phyloP scores from a whole-genome alignment of 208 protist species.

The Crithidia bombi region DNA sequence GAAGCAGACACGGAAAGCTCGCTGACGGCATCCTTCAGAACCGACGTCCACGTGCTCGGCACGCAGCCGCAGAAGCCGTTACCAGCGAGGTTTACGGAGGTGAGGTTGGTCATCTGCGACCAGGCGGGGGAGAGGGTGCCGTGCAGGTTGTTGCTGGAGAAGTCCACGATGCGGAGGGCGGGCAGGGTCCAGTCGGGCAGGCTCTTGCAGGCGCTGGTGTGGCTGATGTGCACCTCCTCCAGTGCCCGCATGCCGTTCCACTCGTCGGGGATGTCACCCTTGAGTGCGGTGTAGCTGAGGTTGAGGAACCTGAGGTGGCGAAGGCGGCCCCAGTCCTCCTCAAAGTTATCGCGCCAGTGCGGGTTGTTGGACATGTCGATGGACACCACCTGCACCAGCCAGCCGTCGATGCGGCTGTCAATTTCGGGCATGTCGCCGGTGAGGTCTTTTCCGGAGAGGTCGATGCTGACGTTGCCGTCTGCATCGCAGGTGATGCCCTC shows the following conservation, averaged over 20 bases:
- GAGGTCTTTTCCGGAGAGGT: conserved; percentile 20
- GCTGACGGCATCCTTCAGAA: conserved; percentile 18
- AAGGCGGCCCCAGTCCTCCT: background rate
- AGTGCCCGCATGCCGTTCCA: background rate
- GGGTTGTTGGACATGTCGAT: conserved; percentile 24
- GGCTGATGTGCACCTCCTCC: background rate
- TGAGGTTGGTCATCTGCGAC: conserved; percentile 1
- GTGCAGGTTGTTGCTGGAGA: conserved; percentile 2
- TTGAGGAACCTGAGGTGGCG: background rate
- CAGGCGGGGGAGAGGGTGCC: background rate
- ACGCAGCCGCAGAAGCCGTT: conserved; percentile 19
- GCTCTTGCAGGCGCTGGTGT: background rate
- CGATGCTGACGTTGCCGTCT: conserved; percentile 9
- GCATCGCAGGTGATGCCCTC: conserved; percentile 13
- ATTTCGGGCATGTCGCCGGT: conserved; percentile 8
- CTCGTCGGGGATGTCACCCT: conserved; percentile 15
- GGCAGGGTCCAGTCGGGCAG: background rate
- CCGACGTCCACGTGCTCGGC: conserved; percentile 12
- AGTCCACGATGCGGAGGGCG: background rate
- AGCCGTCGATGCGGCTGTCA: background rate
- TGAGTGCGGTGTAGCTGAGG: conserved; percentile 10
- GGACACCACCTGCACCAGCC: conserved; percentile 3
- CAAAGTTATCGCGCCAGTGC: background rate
- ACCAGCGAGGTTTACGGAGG: conserved; percentile 8
- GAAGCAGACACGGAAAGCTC: background rate